Percentiles rank a stretch among this genome's conserved stretches.
Conservation (phyloP, 169 alveolate species). For the Eimeria mitis region DNA sequence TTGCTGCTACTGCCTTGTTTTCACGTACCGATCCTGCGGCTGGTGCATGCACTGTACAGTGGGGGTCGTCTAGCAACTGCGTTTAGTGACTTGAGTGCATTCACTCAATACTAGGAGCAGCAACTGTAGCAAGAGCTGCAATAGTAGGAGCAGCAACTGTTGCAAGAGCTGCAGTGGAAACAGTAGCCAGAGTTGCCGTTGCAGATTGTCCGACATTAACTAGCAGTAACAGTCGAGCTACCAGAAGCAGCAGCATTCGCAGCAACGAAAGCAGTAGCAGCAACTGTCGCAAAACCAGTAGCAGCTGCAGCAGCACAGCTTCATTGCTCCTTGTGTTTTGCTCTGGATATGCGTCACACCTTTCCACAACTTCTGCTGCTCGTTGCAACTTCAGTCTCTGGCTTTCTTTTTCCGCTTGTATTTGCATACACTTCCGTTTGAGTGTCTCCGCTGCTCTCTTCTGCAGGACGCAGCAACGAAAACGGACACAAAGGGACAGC, state of each 20-base stretch:
- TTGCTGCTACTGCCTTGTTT: neutral
- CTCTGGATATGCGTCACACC: neutral
- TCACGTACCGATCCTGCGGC: too few relatives aligned
- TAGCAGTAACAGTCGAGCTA: too few relatives aligned
- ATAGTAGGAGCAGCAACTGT: too few relatives aligned
- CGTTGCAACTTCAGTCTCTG: neutral
- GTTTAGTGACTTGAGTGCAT: too few relatives aligned
- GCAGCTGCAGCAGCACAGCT: neutral
- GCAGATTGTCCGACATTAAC: too few relatives aligned
- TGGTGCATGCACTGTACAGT: too few relatives aligned
- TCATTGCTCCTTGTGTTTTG: too few relatives aligned
- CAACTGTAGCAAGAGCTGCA: too few relatives aligned
- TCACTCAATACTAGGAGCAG: too few relatives aligned
- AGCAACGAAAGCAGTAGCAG: neutral
- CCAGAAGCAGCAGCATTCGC: neutral
- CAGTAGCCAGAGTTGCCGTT: too few relatives aligned
- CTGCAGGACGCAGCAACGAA: neutral
- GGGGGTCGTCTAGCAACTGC: too few relatives aligned
- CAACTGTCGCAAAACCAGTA: neutral
- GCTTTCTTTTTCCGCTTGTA: neutral
- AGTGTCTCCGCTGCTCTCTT: constrained; percentile 3
- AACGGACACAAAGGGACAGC: neutral
- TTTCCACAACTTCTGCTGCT: constrained; percentile 5
- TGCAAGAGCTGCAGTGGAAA: too few relatives aligned
- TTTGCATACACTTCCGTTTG: neutral